Base-by-base conservation (phyloP, 768 basidiomycete species). In the Lyophyllum semitale region DNA sequence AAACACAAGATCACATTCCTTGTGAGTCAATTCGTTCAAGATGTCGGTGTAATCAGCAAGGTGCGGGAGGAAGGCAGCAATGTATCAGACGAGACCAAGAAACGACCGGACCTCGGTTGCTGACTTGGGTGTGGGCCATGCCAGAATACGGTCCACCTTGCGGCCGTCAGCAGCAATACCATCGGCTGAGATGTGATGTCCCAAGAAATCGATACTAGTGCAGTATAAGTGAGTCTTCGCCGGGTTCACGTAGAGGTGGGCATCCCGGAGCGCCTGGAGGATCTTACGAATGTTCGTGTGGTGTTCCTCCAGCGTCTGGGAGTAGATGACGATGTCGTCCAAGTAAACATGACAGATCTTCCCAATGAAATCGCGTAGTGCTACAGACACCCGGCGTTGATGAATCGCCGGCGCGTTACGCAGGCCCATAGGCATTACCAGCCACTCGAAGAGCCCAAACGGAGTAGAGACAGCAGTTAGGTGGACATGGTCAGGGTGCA, bases 271-370 rank as follows among this genome's bases (percentile, higher is more conserved):
- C 1, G 60, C 64, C 0, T 66, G 61, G 0, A 78, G 61, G 17
- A 75, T 65, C 0, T n/a, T 15, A 0, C 51, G 33, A 0, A 71
- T 60, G 40, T 72, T 62, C 1, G 33, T 0, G 1, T 51, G 37
- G 23, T 78, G 77, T 42, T 76, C 70, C 0, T 71, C 71, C 0
- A 72, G n/a, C 0, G 62, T 55, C 0, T 75, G 4, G 0, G 76
- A 80, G 71, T 72, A 79, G 17, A 79, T 75, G 8, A 80, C 61
- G 26, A 79, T 74, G 47, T 79, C 71, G 42, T 9, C n/a, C 4
- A 38, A 48, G 58, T 43, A 0, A 60, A 18, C 0, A 82, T n/a
- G n/a, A n/a, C n/a, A n/a, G n/a, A n/a, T n/a, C n/a, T n/a, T n/a
- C n/a, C n/a, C n/a, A n/a, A n/a, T n/a, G n/a, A n/a, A n/a, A n/a